A percentile compares a stretch with the other conserved stretches of the same genome.
phyloP scores from a whole-genome alignment of 2,329 filamentous ascomycete species.

The Xylaria multiplex region DNA sequence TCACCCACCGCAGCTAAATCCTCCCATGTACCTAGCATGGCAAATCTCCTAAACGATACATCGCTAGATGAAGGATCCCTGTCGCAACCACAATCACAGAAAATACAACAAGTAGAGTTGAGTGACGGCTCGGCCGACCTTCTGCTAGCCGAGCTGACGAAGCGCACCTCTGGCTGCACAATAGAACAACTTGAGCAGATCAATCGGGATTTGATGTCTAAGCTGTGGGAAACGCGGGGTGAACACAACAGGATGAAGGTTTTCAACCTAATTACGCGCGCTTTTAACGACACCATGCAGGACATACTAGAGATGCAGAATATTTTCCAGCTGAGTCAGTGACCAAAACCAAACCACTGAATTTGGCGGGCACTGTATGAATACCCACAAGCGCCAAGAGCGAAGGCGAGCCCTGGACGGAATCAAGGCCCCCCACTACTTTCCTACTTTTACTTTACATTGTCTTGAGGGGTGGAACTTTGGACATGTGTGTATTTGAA shows the following conservation, averaged over 20 bases:
- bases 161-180: slow-evolving; percentile 77
- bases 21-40: slow-evolving; percentile 50
- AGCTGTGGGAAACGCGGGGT: slow-evolving; percentile 80
- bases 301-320: slow-evolving; percentile 71
- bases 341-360: neutral
- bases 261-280: slow-evolving; percentile 67
- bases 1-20: slow-evolving; percentile 53
- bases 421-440: neutral
- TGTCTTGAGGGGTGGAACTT: slow-evolving; percentile 6
- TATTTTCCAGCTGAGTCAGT: slow-evolving; percentile 57
- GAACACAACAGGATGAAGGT: slow-evolving; percentile 88
- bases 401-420: neutral
- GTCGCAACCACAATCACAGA: slow-evolving; percentile 51
- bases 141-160: slow-evolving; percentile 72
- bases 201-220: slow-evolving; percentile 88
- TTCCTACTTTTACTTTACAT: slow-evolving; percentile 17
- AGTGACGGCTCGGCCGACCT: slow-evolving; percentile 61
- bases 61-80: slow-evolving; percentile 50
- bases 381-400: slow-evolving; percentile 4
- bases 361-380: neutral
- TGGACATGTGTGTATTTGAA: slow-evolving; percentile 13
- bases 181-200: slow-evolving; percentile 97
- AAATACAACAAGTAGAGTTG: slow-evolving; percentile 57
- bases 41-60: slow-evolving; percentile 56
- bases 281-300: slow-evolving; percentile 79